These are phyloP conservation scores for Vaucheria bursata DNA, from an alignment of 352 stramenopile species.

Conservation along the genomic window DNA sequence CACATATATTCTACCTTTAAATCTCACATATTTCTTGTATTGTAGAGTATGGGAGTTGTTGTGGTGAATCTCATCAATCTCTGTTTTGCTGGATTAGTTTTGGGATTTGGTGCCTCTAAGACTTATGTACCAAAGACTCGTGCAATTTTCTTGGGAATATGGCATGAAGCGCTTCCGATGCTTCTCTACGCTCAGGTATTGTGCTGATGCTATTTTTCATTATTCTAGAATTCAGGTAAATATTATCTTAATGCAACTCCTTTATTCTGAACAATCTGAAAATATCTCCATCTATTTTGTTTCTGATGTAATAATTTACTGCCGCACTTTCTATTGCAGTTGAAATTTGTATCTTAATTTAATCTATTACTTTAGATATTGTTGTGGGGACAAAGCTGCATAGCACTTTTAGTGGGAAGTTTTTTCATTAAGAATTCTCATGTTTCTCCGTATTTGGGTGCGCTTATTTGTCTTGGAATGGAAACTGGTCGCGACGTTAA, in stretches of 20 bases:
- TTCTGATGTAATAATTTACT: neutral
- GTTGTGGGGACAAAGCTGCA: conserved; percentile 42
- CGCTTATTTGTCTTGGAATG: conserved; percentile 39
- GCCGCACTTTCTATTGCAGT: neutral
- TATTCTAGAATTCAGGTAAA: neutral
- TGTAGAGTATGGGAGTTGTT: conserved; percentile 6
- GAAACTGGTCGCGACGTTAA: conserved; percentile 42
- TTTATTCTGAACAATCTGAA: neutral
- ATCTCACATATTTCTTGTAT: too few species aligned
- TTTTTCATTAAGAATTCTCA: conserved; percentile 29
- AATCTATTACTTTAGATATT: conserved; percentile 17
- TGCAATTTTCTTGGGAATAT: conserved; percentile 37
- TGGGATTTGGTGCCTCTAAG: conserved; percentile 38
- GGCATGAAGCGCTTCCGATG: conserved; percentile 48
- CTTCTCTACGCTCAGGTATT: conserved; percentile 48
- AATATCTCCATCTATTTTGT: neutral
- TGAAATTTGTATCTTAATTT: too few species aligned
- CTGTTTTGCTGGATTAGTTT: conserved; percentile 36
- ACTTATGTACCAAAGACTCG: conserved; percentile 38
- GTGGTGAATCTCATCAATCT: conserved; percentile 48
- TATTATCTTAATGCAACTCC: neutral
- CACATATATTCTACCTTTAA: neutral
- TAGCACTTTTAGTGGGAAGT: conserved; percentile 29
- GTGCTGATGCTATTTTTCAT: neutral
- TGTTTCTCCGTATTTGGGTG: conserved; percentile 34